Percentiles rank a stretch among this genome's conserved stretches.
phyloP scores from a whole-genome alignment of 352 stramenopile genomes.

The Pythium guiyangense region DNA sequence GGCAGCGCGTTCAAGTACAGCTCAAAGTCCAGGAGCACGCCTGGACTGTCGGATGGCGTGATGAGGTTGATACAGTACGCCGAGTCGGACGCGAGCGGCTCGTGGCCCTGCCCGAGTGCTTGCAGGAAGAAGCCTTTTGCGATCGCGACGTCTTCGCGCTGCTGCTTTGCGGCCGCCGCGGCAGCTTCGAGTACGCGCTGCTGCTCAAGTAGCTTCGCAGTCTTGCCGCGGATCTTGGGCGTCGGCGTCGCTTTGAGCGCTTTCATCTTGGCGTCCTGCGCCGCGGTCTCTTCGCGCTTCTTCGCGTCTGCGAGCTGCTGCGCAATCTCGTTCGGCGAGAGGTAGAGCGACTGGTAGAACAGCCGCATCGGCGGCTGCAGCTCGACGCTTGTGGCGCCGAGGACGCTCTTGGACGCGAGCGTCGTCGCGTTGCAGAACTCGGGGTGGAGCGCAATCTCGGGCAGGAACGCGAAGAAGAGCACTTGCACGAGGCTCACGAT shows the following conservation, averaged over 20 bases:
- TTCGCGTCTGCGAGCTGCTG: conserved; percentile 40
- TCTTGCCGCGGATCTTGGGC: conserved; percentile 16
- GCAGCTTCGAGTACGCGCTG: neutral
- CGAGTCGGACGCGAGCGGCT: conserved; percentile 47
- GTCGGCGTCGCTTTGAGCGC: conserved; percentile 12
- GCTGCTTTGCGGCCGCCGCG: conserved; percentile 6
- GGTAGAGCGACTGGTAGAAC: conserved; percentile 75
- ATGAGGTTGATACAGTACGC: conserved; percentile 82
- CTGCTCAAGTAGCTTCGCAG: conserved; percentile 2
- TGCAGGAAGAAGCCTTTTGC: conserved; percentile 67
- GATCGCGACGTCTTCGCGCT: conserved; percentile 25
- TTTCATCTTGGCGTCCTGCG: conserved; percentile 12
- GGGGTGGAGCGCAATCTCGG: conserved; percentile 53
- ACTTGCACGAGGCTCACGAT: conserved; percentile 72
- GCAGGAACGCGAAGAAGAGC: conserved; percentile 67
- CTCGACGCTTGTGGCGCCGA: conserved; percentile 38
- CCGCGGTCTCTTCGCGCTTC: conserved; percentile 24
- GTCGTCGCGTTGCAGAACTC: conserved; percentile 59
- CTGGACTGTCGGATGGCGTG: conserved; percentile 47
- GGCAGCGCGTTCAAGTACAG: conserved; percentile 68
- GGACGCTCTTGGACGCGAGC: conserved; percentile 35
- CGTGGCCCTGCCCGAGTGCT: conserved; percentile 63
- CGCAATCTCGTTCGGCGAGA: conserved; percentile 55
- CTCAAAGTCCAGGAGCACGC: conserved; percentile 64
- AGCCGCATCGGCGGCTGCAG: conserved; percentile 57